A percentile compares a stretch with the other conserved stretches of the same genome.
These are phyloP conservation scores for Diversispora epigaea DNA, from an alignment of 192 early-diverging fungal genomes.

Conservation along the genomic window DNA sequence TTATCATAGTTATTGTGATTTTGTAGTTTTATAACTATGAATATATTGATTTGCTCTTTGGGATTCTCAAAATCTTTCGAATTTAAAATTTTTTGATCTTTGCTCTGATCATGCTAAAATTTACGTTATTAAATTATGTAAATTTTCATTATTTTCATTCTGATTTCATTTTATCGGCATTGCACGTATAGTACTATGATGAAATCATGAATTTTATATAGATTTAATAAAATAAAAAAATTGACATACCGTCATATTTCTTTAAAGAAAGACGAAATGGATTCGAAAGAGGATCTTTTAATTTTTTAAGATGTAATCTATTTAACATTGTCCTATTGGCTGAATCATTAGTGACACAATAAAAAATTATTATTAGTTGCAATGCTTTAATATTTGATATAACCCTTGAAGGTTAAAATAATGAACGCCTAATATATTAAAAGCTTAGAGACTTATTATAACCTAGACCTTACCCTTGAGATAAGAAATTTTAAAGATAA, in stretches of 20 bases:
- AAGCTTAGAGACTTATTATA: too few relatives aligned
- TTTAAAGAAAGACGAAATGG: neutral
- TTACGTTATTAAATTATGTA: neutral
- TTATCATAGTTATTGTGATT: neutral
- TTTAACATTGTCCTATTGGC: too few relatives aligned
- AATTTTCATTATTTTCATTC: neutral
- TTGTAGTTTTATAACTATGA: neutral
- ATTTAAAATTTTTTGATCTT: too few relatives aligned
- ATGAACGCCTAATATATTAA: too few relatives aligned
- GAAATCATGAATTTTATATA: neutral
- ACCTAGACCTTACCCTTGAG: too few relatives aligned
- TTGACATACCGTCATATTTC: neutral
- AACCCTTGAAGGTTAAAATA: too few relatives aligned
- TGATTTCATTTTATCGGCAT: neutral
- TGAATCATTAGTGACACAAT: too few relatives aligned
- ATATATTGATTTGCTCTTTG: neutral
- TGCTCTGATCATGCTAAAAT: too few relatives aligned
- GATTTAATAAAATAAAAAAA: neutral
- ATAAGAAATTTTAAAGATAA: too few relatives aligned
- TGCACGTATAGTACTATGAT: neutral
- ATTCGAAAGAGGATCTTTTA: slow-evolving; percentile 13
- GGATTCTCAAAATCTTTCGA: too few relatives aligned
- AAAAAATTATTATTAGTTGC: too few relatives aligned
- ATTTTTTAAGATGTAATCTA: neutral
- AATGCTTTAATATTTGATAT: too few relatives aligned